Evolutionary conservation across 2,329 filamentous ascomycete genomes (phyloP), one percentile per base, ranked within the genome.

Genomic region (Periconia digitata): DNA sequence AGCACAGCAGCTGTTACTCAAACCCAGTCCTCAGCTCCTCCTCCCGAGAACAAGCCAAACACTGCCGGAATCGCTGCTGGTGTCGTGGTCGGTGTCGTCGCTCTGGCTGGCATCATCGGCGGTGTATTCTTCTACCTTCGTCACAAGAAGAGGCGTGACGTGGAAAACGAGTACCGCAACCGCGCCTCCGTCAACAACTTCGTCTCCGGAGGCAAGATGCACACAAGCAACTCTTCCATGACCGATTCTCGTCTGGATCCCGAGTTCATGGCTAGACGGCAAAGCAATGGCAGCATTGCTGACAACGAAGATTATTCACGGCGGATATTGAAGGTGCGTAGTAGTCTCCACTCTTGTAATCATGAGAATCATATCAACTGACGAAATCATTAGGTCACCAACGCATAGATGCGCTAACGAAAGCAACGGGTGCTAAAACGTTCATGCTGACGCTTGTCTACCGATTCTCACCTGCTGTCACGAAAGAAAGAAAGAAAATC

Each of bases 221-320:
- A 85, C 29, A 83, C 85, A 1, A 83, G 68, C 82, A 85, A 52
- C 79, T 84, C 73, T 23, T 90, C 89, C 8, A 86, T 89, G 74
- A 84, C 84, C 13, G 92, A 97, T 68, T 86, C 89, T 36, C 85
- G 92, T 46, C 84, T 96, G 48, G 92, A 97, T 58, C 90, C 91
- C 7, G 85, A 80, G 47, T 83, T 91, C 56, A 86, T 95, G 81
- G 86, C 87, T 49, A 82, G 90, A 67, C 84, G 92, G 72, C 82
- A 92, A 76, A 96, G 92, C 74, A 90, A 94, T 65, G 92, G 92
- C 60, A 96, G 92, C 73, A 96, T 97, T 72, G 92, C 92, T 44
- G 92, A 97, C 72, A 95, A 96, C 74, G 85, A 95, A 74, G 92
- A 97, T 72, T 97, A 96, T 76, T 96, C 92, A 54, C 85, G 92